A percentile compares a stretch with the other conserved stretches of the same genome.
Evolutionary conservation across 2,329 filamentous ascomycete species (phyloP).

Genomic region (Beauveria caledonica): DNA sequence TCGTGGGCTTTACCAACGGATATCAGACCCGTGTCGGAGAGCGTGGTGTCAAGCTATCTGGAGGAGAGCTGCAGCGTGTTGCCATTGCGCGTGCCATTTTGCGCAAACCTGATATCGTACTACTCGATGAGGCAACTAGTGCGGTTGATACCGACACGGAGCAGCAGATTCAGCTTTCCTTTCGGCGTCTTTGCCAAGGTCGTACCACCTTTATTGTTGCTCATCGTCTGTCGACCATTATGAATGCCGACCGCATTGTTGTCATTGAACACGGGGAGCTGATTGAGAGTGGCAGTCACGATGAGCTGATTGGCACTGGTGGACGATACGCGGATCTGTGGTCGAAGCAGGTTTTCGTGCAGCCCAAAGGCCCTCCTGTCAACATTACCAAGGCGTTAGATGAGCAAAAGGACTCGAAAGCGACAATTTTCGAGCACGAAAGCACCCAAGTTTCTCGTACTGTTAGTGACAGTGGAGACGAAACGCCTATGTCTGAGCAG

Average conservation of each 20-base stretch:
- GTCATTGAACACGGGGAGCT: conserved; percentile 56
- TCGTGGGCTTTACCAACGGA: conserved; percentile 37
- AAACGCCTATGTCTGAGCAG: conserved; percentile 10
- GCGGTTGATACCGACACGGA: conserved; percentile 66
- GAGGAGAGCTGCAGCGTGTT: conserved; percentile 58
- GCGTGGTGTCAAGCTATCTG: conserved; percentile 47
- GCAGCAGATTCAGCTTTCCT: conserved; percentile 56
- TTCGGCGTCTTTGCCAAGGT: conserved; percentile 48
- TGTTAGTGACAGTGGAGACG: conserved; percentile 11
- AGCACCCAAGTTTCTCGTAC: conserved; percentile 10
- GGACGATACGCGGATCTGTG: conserved; percentile 59
- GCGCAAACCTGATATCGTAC: conserved; percentile 65
- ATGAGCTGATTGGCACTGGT: conserved; percentile 46
- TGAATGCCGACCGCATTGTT: conserved; percentile 59
- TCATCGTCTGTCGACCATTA: conserved; percentile 62
- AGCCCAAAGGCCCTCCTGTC: background rate
- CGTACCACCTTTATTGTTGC: conserved; percentile 62
- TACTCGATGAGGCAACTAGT: conserved; percentile 73
- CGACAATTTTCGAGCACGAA: conserved; percentile 3
- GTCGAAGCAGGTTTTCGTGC: conserved; percentile 50
- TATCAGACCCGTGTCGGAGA: conserved; percentile 12
- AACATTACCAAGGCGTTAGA: conserved; percentile 7
- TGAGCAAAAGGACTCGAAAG: conserved; percentile 3
- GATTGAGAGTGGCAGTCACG: conserved; percentile 55
- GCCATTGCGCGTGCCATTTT: conserved; percentile 65